Evolutionary conservation across 345 rosid species (phyloP).

Genomic region (Chamaenerion angustifolium): DNA sequence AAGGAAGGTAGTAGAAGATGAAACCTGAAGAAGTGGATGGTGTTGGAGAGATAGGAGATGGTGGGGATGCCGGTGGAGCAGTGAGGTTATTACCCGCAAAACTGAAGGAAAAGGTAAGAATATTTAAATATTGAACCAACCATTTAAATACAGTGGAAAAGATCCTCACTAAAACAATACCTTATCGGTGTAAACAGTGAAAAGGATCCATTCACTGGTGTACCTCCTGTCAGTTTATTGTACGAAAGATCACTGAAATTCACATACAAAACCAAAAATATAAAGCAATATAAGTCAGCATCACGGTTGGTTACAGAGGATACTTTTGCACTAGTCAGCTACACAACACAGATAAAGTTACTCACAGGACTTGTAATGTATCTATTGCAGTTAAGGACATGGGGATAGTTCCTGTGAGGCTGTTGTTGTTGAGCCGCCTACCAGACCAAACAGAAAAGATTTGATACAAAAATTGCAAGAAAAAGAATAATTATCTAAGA

Average conservation of each 20-base stretch:
- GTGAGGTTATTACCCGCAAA: conserved; percentile 28
- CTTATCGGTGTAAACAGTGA: conserved; percentile 61
- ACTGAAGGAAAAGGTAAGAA: conserved; percentile 29
- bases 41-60: conserved; percentile 33
- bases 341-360: neutral
- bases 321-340: no score
- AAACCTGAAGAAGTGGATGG: conserved; percentile 31
- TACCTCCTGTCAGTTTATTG: conserved; percentile 44
- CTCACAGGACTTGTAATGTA: conserved; percentile 19
- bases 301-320: no score
- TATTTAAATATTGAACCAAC: no score
- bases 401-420: conserved; percentile 9
- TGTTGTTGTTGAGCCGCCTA: conserved; percentile 19
- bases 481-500: no score
- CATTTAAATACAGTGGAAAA: neutral
- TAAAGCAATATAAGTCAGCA: no score
- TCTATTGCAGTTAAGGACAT: conserved; percentile 5
- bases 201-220: conserved; percentile 78
- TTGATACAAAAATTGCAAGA: neutral
- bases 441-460: neutral
- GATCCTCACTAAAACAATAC: conserved; percentile 21
- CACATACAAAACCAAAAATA: neutral
- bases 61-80: conserved; percentile 23
- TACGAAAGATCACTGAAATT: conserved; percentile 76
- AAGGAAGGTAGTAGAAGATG: conserved; percentile 6